phyloP scores from a whole-genome alignment of 345 rosid genomes.

The Turritis glabra region DNA sequence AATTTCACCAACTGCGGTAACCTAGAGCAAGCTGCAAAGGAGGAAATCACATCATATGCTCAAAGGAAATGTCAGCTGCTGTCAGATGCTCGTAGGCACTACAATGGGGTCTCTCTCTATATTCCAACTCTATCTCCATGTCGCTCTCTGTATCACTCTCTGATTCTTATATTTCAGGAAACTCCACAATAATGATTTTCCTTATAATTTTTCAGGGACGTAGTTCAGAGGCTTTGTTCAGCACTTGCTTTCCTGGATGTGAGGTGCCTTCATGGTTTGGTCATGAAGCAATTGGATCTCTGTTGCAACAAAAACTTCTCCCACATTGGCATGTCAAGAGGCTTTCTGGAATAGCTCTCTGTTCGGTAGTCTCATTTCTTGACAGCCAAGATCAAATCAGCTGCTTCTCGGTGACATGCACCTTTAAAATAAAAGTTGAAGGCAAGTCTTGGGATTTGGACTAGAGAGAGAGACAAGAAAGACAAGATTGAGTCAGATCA shows the following conservation, averaged over 20 bases:
- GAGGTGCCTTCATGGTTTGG: neutral
- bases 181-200: neutral
- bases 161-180: neutral
- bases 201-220: neutral
- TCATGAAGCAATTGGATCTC: neutral
- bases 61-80: neutral
- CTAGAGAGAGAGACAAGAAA: neutral
- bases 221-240: neutral
- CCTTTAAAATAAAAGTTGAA: neutral
- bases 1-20: neutral
- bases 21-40: slow-evolving; percentile 9
- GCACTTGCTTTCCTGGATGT: neutral
- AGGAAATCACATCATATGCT: neutral
- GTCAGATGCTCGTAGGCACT: neutral
- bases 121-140: too few species aligned
- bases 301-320: neutral
- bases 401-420: slow-evolving; percentile 21
- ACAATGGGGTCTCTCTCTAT: neutral
- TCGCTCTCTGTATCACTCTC: neutral
- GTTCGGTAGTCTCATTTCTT: neutral
- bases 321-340: neutral
- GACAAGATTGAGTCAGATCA: neutral
- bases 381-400: neutral
- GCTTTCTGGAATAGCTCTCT: neutral
- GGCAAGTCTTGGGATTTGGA: neutral